Evolutionary conservation across 768 basidiomycete genomes (phyloP).

Genomic region (Lepiota subincarnata): DNA sequence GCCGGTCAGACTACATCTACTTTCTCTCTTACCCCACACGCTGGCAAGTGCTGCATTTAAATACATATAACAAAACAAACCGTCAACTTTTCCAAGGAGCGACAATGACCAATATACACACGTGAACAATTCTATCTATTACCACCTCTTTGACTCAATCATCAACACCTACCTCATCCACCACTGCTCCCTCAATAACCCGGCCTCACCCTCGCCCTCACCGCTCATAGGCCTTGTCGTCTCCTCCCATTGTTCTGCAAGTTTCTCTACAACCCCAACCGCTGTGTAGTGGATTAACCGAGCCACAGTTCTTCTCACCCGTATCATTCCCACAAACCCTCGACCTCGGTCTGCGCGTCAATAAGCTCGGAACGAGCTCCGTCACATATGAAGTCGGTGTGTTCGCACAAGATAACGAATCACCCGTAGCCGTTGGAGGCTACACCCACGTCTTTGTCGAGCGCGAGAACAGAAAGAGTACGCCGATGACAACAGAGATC

Average conservation of each 20-base stretch:
- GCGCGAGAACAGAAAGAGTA: constrained; percentile 51
- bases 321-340: constrained; percentile 70
- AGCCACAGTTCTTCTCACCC: constrained; percentile 59
- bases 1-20: constrained; percentile 53
- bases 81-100: too few species aligned
- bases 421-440: constrained; percentile 44
- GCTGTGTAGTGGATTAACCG: too few species aligned
- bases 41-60: constrained; percentile 53
- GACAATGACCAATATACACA: constrained; percentile 87
- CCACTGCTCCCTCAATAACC: constrained; percentile 46
- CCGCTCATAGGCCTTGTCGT: constrained; percentile 71
- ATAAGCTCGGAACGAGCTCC: constrained; percentile 66
- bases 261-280: constrained; percentile 5
- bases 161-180: constrained; percentile 76
- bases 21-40: constrained; percentile 63
- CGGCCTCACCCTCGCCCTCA: too few species aligned
- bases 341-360: constrained; percentile 67
- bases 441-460: constrained; percentile 88
- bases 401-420: constrained; percentile 46
- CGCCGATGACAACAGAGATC: constrained; percentile 36
- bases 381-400: constrained; percentile 80
- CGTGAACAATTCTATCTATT: constrained; percentile 78
- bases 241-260: constrained; percentile 67
- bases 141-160: constrained; percentile 78
- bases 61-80: too few species aligned